phyloP scores from a whole-genome alignment of 129 eudicot species.

The Ambrosia artemisiifolia region DNA sequence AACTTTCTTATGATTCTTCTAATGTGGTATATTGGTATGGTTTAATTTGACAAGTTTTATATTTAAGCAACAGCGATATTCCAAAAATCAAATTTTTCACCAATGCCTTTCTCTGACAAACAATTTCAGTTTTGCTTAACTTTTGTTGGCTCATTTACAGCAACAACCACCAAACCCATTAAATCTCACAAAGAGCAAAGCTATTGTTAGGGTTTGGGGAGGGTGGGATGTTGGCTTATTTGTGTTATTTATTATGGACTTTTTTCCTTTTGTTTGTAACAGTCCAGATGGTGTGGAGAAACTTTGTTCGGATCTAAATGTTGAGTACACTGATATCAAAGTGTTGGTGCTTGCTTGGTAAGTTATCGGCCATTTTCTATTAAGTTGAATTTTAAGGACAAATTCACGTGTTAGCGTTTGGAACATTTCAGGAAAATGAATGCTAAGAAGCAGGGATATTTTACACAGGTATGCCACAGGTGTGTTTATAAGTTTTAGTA shows the following conservation, averaged over 20 bases:
- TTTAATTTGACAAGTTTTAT: not conserved
- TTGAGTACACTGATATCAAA: constrained; percentile 69
- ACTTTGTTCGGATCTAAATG: constrained; percentile 72
- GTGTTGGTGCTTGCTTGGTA: constrained; percentile 94
- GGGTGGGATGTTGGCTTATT: not conserved
- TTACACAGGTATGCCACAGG: constrained; percentile 61
- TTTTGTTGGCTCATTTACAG: not conserved
- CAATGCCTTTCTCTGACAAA: not conserved
- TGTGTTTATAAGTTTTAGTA: constrained; percentile 19
- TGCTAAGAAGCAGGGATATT: constrained; percentile 91
- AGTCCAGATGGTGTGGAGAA: constrained; percentile 89
- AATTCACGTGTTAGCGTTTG: constrained; percentile 6
- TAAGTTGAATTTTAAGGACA: not conserved
- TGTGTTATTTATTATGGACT: not conserved
- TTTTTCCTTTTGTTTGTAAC: constrained; percentile 19
- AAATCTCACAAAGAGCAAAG: too few species aligned
- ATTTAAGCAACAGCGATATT: not conserved
- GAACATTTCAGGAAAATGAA: constrained; percentile 65
- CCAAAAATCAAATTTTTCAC: not conserved
- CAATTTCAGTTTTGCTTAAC: not conserved
- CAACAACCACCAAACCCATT: too few species aligned
- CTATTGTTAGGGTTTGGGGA: too few species aligned
- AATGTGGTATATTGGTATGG: not conserved
- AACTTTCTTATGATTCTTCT: too few species aligned
- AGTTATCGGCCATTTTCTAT: constrained; percentile 15